Conservation (phyloP, 208 protist species). For the Acanthamoeba lenticulata region DNA sequence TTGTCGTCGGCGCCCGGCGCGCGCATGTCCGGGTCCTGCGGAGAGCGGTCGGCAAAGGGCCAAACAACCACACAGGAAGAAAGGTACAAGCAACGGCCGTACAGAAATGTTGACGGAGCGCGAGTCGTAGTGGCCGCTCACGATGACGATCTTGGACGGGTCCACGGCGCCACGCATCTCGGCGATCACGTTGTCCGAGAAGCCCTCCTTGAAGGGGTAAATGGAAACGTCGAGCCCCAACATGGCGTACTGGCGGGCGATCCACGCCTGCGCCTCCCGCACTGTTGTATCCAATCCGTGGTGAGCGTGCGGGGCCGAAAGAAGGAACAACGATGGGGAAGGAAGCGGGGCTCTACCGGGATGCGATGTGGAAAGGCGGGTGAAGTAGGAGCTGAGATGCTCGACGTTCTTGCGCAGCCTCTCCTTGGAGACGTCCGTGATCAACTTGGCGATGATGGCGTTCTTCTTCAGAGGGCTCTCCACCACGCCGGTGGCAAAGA, state of each 20-base stretch:
- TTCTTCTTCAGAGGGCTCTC: background rate
- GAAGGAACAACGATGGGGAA: background rate
- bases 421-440: slow-evolving; percentile 2
- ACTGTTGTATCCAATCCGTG: background rate
- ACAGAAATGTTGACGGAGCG: slow-evolving; percentile 53
- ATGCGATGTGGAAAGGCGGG: slow-evolving; percentile 23
- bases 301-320: too few relatives aligned
- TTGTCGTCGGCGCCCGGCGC: slow-evolving; percentile 75
- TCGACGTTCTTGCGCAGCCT: slow-evolving; percentile 9
- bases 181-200: slow-evolving; percentile 58
- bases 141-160: slow-evolving; percentile 11
- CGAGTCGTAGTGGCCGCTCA: slow-evolving; percentile 53
- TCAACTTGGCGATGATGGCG: slow-evolving; percentile 9
- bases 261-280: slow-evolving; percentile 15
- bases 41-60: too few relatives aligned
- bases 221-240: slow-evolving; percentile 24
- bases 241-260: background rate
- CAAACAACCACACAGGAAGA: too few relatives aligned
- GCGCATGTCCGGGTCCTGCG: slow-evolving; percentile 31
- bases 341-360: background rate
- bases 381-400: slow-evolving; percentile 46
- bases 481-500: background rate
- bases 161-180: slow-evolving; percentile 5
- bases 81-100: background rate
- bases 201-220: slow-evolving; percentile 7